Percentiles rank a stretch among this genome's conserved stretches.
Evolutionary conservation across 805 yeast species (phyloP).

Genomic region (Schwanniomyces polymorphus): DNA sequence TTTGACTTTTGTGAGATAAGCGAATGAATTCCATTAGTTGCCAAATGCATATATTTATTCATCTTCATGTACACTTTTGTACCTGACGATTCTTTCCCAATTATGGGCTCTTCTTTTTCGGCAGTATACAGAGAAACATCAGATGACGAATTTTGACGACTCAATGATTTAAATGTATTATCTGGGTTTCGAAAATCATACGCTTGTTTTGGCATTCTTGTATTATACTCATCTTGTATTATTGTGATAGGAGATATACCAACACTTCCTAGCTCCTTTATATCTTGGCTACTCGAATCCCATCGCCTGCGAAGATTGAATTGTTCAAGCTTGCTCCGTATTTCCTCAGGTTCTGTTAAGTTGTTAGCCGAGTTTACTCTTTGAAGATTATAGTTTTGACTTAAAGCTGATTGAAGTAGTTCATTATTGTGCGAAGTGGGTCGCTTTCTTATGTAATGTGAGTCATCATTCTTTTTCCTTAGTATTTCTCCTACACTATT

Average conservation of each 20-base stretch:
- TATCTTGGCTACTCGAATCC: neutral
- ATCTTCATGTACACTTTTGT: constrained; percentile 8
- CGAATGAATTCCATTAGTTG: constrained; percentile 16
- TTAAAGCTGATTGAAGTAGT: constrained; percentile 11
- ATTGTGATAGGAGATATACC: constrained; percentile 29
- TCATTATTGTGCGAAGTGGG: constrained; percentile 4
- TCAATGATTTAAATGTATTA: constrained; percentile 13
- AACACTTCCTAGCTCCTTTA: neutral
- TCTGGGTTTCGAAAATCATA: constrained; percentile 12
- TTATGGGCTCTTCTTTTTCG: neutral
- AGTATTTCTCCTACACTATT: neutral
- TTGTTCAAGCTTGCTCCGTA: neutral
- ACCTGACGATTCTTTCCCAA: neutral
- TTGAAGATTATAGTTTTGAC: constrained; percentile 7
- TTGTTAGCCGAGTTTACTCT: constrained; percentile 7
- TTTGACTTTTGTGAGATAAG: constrained; percentile 11
- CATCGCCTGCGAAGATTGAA: neutral
- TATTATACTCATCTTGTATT: constrained; percentile 25
- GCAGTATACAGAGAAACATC: neutral
- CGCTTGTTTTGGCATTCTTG: neutral
- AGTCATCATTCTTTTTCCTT: neutral
- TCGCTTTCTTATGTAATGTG: neutral
- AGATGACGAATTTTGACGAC: neutral
- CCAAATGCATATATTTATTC: constrained; percentile 10
- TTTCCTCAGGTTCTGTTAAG: neutral